Percentiles rank a stretch among this genome's conserved stretches.
Evolutionary conservation across 495 filamentous ascomycete species (phyloP).

Genomic region (Neurospora tetraspora): DNA sequence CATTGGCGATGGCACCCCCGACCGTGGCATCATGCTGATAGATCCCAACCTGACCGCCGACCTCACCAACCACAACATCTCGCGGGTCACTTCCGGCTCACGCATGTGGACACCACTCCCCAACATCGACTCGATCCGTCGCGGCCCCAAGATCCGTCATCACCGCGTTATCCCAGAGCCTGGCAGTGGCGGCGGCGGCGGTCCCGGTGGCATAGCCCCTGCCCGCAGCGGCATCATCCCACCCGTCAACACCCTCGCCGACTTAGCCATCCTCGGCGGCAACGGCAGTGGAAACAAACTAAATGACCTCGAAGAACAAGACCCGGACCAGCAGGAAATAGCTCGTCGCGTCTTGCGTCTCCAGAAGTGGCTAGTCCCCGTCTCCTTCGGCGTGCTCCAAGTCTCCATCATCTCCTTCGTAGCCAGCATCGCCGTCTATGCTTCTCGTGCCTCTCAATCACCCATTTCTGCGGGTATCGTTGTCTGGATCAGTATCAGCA

Average conservation of each 20-base stretch:
- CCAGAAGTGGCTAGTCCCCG: neutral
- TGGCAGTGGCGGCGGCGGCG: neutral
- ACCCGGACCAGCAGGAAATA: neutral
- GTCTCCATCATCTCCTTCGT: conserved; percentile 6
- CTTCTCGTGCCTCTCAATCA: conserved; percentile 3
- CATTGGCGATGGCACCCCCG: neutral
- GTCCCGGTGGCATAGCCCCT: neutral
- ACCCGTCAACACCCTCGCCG: neutral
- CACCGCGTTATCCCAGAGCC: conserved; percentile 2
- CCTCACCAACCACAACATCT: neutral
- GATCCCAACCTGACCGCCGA: neutral
- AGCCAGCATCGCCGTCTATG: conserved; percentile 6
- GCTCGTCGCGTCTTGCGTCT: neutral
- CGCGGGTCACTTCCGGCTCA: neutral
- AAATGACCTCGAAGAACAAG: neutral
- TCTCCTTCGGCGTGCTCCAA: conserved; percentile 2
- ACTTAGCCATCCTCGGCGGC: neutral
- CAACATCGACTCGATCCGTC: conserved; percentile 9
- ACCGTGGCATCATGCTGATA: neutral
- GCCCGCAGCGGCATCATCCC: neutral
- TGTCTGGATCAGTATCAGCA: conserved; percentile 5
- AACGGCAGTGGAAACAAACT: neutral
- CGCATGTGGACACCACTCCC: neutral
- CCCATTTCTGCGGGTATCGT: neutral
- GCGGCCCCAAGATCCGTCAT: conserved; percentile 9